Conservation (phyloP, 257 asterid genomes). For the Paulownia fortunei region DNA sequence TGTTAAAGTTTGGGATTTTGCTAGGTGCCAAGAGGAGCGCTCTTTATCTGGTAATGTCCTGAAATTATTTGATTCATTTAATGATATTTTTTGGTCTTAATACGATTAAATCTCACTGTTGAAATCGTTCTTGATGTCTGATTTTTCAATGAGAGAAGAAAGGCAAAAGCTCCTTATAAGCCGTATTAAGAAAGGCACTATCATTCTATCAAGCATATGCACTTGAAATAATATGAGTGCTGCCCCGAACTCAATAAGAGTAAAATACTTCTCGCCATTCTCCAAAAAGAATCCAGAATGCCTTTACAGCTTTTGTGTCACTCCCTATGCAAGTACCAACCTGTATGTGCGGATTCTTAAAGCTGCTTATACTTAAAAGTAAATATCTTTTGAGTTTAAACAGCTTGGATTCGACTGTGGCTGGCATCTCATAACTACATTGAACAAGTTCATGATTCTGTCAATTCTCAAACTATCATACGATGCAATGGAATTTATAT, state of each 20-base stretch:
- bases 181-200: neutral
- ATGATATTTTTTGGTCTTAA: conserved; percentile 22
- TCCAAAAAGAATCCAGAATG: neutral
- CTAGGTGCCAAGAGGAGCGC: conserved; percentile 98
- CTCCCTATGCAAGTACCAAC: neutral
- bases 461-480: neutral
- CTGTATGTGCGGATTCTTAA: conserved; percentile 5
- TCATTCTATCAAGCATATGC: neutral
- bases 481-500: neutral
- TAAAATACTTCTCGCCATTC: neutral
- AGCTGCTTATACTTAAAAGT: conserved; percentile 13
- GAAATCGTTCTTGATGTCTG: neutral
- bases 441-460: neutral
- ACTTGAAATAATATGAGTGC: neutral
- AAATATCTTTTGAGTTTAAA: conserved; percentile 1
- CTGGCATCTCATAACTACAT: neutral
- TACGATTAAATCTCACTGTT: neutral
- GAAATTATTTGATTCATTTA: conserved; percentile 33
- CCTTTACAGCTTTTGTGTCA: neutral
- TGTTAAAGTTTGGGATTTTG: conserved; percentile 99
- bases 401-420: neutral
- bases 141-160: conserved; percentile 13
- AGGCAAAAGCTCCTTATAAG: neutral
- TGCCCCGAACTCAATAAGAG: neutral
- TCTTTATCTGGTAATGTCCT: conserved; percentile 94